phyloP scores from a whole-genome alignment of 805 yeast genomes.

The Crinitomyces ghanaensis region DNA sequence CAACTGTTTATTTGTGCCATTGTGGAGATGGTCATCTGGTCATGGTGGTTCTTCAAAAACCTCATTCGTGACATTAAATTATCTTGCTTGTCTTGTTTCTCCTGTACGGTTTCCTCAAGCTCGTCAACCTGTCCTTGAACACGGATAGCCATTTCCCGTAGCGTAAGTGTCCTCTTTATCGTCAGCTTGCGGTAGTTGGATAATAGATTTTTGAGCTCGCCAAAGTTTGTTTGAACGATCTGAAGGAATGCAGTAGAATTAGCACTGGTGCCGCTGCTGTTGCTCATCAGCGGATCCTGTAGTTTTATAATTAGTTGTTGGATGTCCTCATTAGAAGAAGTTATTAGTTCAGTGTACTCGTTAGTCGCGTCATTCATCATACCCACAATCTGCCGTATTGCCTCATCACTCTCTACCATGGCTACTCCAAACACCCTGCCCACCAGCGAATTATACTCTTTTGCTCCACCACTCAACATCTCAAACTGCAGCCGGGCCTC shows the following conservation, averaged over 20 bases:
- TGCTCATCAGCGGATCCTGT: conserved; percentile 33
- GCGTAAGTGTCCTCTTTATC: too few species aligned
- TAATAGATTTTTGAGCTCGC: conserved; percentile 36
- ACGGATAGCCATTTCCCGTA: conserved; percentile 37
- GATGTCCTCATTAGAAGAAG: too few species aligned
- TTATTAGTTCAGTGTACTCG: too few species aligned
- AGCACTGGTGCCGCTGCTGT: conserved; percentile 32
- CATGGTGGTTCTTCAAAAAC: conserved; percentile 44
- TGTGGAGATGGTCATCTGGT: too few species aligned
- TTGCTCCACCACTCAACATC: conserved; percentile 39
- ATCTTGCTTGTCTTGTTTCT: conserved; percentile 46
- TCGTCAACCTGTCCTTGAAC: conserved; percentile 50
- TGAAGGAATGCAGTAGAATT: conserved; percentile 30
- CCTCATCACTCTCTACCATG: conserved; percentile 4
- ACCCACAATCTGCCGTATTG: background rate
- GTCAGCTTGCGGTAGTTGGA: conserved; percentile 36
- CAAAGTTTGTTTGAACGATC: conserved; percentile 29
- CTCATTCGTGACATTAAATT: conserved; percentile 42
- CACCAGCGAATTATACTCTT: conserved; percentile 44
- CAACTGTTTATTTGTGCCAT: conserved; percentile 40
- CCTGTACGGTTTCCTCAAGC: conserved; percentile 41
- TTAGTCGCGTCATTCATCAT: too few species aligned
- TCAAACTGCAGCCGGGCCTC: conserved; percentile 40
- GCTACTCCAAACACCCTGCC: conserved; percentile 39
- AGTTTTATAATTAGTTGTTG: conserved; percentile 21